A percentile compares a stretch with the other conserved stretches of the same genome.
Evolutionary conservation across 73 alveolate species (phyloP).

Genomic region (Paramecium pentaurelia): DNA sequence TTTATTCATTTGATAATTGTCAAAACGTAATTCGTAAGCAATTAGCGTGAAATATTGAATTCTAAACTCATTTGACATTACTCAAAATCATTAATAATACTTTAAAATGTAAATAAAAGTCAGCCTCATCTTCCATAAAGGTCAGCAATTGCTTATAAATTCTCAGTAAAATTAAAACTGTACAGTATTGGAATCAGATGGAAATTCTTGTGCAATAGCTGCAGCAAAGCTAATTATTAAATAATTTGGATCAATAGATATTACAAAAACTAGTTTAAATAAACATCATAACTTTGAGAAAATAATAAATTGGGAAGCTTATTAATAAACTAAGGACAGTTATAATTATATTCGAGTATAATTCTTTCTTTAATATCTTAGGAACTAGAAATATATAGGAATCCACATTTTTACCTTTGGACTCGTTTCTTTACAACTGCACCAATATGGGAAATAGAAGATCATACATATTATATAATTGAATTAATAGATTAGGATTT

Average conservation of each 20-base stretch:
- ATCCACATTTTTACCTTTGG: constrained; percentile 22
- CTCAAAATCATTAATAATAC: neutral
- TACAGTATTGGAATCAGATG: neutral
- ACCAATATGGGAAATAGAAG: constrained; percentile 25
- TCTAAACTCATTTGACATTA: neutral
- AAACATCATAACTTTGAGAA: neutral
- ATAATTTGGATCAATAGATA: neutral
- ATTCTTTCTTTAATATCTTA: neutral
- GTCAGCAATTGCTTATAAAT: neutral
- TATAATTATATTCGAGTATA: neutral
- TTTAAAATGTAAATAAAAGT: neutral
- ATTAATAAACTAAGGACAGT: neutral
- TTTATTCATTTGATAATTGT: neutral
- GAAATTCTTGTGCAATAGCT: constrained; percentile 2
- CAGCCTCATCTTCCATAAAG: neutral
- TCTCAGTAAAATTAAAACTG: neutral
- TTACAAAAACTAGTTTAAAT: neutral
- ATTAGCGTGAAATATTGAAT: neutral
- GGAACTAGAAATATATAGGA: neutral
- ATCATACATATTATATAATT: neutral
- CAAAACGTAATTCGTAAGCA: neutral
- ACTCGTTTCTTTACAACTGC: constrained; percentile 15
- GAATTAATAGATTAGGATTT: neutral
- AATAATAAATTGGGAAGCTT: neutral
- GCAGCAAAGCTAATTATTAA: neutral